phyloP scores from a whole-genome alignment of 148 eudicot genomes.

The Arctostaphylos glauca region DNA sequence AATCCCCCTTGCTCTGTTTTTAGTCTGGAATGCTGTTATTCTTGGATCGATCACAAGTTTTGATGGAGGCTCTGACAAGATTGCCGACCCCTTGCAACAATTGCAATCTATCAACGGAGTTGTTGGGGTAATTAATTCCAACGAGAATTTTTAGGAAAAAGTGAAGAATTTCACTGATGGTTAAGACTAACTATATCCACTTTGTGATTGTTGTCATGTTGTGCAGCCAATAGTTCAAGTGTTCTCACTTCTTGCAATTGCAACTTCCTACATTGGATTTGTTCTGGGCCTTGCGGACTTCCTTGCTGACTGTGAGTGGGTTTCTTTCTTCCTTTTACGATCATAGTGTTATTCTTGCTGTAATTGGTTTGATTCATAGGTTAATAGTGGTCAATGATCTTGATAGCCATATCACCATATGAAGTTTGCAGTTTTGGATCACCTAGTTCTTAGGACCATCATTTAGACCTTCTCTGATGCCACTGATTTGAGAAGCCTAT shows the following conservation, averaged over 20 bases:
- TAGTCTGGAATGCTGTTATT: slow-evolving; percentile 91
- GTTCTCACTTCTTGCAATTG: slow-evolving; percentile 86
- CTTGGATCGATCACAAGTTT: slow-evolving; percentile 61
- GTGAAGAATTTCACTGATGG: not conserved
- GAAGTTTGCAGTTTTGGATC: not conserved
- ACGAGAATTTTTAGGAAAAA: not conserved
- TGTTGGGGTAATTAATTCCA: slow-evolving; percentile 60
- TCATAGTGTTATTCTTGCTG: not conserved
- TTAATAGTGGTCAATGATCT: not conserved
- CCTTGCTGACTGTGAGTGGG: slow-evolving; percentile 77
- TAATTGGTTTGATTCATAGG: slow-evolving; percentile 5
- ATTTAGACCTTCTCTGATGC: not conserved
- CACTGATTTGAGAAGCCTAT: not conserved
- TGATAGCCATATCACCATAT: not conserved
- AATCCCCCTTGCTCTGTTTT: slow-evolving; percentile 73
- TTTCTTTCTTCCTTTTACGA: slow-evolving; percentile 5
- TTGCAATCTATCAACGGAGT: slow-evolving; percentile 65
- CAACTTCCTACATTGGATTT: slow-evolving; percentile 91
- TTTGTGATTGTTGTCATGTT: slow-evolving; percentile 17
- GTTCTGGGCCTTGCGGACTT: slow-evolving; percentile 90
- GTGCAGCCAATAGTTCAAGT: slow-evolving; percentile 84
- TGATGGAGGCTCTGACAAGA: slow-evolving; percentile 42
- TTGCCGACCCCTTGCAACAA: slow-evolving; percentile 69
- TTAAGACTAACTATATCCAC: not conserved
- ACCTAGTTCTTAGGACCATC: not conserved